Conservation (phyloP, 148 eudicot species). For the Chenopodium album region DNA sequence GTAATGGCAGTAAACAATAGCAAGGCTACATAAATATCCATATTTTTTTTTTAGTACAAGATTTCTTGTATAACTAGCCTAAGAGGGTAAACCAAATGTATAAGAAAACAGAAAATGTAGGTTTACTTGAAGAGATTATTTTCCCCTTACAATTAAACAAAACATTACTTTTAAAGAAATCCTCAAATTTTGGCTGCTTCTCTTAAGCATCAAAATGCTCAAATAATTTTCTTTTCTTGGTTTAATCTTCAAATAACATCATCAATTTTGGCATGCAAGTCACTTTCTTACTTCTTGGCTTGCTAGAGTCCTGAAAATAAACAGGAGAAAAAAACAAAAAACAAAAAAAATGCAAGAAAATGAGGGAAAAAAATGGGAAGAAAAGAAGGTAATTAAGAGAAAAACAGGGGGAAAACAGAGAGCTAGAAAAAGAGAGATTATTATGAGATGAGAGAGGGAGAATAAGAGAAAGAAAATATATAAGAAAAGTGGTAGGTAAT, state of each 20-base stretch:
- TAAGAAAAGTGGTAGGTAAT: constrained; percentile 23
- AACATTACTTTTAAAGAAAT: background rate
- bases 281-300: constrained; percentile 5
- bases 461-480: constrained; percentile 3
- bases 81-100: constrained; percentile 26
- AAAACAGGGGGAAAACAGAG: background rate
- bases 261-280: constrained; percentile 1
- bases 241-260: background rate
- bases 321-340: background rate
- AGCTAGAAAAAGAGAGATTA: background rate
- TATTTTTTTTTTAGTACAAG: background rate
- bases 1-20: constrained; percentile 50
- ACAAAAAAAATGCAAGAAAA: background rate
- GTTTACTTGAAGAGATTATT: constrained; percentile 2
- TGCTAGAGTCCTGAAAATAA: constrained; percentile 20
- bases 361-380: background rate
- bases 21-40: constrained; percentile 56
- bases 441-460: background rate
- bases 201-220: background rate
- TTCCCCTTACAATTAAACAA: background rate
- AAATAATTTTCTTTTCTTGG: background rate
- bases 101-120: constrained; percentile 28
- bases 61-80: constrained; percentile 1
- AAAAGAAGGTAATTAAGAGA: background rate
- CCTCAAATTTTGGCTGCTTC: background rate